Conservation (phyloP, 2,329 filamentous ascomycete species). For the Aspergillus sp. region DNA sequence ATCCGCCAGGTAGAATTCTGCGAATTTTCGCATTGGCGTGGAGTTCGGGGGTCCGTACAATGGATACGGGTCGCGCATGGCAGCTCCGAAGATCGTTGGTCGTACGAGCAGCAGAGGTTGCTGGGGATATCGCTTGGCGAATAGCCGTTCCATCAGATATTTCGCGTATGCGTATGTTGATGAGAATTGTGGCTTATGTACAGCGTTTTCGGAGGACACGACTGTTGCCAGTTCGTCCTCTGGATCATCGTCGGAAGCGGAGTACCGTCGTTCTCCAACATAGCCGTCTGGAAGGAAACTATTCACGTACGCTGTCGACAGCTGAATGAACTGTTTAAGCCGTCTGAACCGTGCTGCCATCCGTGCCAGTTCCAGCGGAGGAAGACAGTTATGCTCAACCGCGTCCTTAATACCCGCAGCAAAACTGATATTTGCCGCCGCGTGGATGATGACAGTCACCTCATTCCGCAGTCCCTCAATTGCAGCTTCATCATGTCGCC, state of each 20-base stretch:
- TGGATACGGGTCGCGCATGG: slow-evolving; percentile 22
- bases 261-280: slow-evolving; percentile 20
- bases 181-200: slow-evolving; percentile 16
- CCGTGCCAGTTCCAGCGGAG: slow-evolving; percentile 20
- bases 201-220: slow-evolving; percentile 9
- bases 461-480: slow-evolving; percentile 16
- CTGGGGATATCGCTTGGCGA: slow-evolving; percentile 18
- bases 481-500: neutral
- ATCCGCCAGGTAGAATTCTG: slow-evolving; percentile 18
- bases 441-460: slow-evolving; percentile 26
- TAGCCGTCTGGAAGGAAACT: slow-evolving; percentile 25
- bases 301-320: slow-evolving; percentile 25
- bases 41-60: slow-evolving; percentile 25
- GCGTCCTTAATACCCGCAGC: slow-evolving; percentile 20
- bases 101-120: slow-evolving; percentile 23
- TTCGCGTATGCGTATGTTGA: slow-evolving; percentile 26
- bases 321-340: slow-evolving; percentile 22
- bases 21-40: slow-evolving; percentile 24
- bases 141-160: slow-evolving; percentile 23
- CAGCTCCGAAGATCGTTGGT: slow-evolving; percentile 25
- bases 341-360: slow-evolving; percentile 19
- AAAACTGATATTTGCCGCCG: slow-evolving; percentile 25
- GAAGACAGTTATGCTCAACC: slow-evolving; percentile 25
- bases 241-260: slow-evolving; percentile 15
- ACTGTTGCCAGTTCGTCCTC: slow-evolving; percentile 21